A percentile compares a stretch with the other conserved stretches of the same genome.
These are phyloP conservation scores for Trichoderma sp. DNA, from an alignment of 2,329 filamentous ascomycete genomes.

Conservation along the genomic window DNA sequence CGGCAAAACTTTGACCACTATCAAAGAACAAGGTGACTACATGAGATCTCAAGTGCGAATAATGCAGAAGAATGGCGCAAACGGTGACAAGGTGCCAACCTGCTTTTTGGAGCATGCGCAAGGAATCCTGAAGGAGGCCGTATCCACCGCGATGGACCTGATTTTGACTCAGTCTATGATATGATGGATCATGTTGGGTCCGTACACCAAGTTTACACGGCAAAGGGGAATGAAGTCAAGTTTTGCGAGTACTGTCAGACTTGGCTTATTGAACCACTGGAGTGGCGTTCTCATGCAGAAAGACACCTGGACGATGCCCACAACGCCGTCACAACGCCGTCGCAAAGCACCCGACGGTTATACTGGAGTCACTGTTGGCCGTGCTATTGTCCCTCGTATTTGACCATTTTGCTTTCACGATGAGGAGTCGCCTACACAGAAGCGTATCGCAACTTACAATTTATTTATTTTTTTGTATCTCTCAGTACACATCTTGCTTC, in stretches of 20 bases:
- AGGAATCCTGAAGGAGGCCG: not conserved
- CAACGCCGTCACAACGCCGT: not conserved
- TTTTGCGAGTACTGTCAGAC: not conserved
- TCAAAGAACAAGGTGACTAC: not conserved
- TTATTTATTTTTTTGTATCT: not conserved
- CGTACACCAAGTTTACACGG: not conserved
- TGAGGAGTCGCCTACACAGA: not conserved
- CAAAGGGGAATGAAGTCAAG: not conserved
- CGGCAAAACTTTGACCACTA: not conserved
- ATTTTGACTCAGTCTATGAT: not conserved
- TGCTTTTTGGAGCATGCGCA: not conserved
- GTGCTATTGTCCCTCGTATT: not conserved
- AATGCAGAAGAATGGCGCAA: not conserved
- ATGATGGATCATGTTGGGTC: not conserved
- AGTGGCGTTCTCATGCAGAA: not conserved
- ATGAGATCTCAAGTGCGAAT: not conserved
- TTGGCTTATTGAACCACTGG: not conserved
- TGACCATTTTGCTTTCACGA: not conserved
- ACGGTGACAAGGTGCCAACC: not conserved
- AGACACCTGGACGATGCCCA: not conserved
- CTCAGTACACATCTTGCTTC: not conserved
- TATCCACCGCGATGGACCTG: not conserved
- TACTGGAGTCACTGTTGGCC: not conserved
- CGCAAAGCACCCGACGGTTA: not conserved
- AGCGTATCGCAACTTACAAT: not conserved